Percentiles rank a stretch among this genome's conserved stretches.
Evolutionary conservation across 345 rosid genomes (phyloP).

Genomic region (Citrus trifoliata): DNA sequence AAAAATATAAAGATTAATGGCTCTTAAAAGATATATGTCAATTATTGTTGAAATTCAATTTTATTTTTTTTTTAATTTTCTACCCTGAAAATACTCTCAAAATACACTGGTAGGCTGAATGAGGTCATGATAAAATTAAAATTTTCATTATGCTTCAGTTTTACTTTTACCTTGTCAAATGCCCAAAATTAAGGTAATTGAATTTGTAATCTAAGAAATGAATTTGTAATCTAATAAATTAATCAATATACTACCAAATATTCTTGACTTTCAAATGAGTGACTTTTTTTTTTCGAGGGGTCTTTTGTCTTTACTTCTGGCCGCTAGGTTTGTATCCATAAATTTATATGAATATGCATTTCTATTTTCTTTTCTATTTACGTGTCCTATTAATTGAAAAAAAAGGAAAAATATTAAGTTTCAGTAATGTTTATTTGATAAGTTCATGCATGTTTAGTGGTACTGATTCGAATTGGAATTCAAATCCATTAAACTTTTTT

Average conservation of each 20-base stretch:
- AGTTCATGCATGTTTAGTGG: not conserved
- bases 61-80: too few species aligned
- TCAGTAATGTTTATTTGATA: not conserved
- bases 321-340: not conserved
- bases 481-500: not conserved
- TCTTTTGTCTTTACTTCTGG: too few species aligned
- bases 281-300: too few species aligned
- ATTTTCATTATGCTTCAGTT: not conserved
- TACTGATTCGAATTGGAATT: not conserved
- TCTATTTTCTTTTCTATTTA: too few species aligned
- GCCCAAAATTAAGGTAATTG: not conserved
- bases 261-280: too few species aligned
- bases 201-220: constrained; percentile 1
- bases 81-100: not conserved
- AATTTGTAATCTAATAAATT: not conserved
- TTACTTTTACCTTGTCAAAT: not conserved
- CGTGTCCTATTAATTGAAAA: too few species aligned
- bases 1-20: too few species aligned
- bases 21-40: not conserved
- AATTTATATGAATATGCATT: not conserved
- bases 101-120: not conserved
- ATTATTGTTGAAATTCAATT: not conserved
- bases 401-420: not conserved
- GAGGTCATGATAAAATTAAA: not conserved
- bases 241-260: not conserved